Base-by-base conservation (phyloP, 768 basidiomycete genomes). In the Kwoniella mangroviensis region DNA sequence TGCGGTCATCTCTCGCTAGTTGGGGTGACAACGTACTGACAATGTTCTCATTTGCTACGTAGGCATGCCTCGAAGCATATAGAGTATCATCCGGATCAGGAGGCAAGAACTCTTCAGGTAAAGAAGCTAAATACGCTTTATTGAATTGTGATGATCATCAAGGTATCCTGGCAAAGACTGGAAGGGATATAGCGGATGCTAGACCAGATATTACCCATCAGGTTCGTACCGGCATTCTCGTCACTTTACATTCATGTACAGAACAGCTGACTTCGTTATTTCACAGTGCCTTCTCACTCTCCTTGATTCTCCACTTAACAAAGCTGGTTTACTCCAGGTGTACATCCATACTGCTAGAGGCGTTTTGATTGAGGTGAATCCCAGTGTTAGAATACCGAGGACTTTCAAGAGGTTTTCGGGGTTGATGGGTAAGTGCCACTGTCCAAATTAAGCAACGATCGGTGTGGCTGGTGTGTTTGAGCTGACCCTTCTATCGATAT, bases 121-220 rank as follows among this genome's bases (percentile, higher is more conserved):
- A 84, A 79, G 94, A 96, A 69, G 93, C 92, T 68, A 98, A 98
- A 84, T 98, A 98, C 84, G 94, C 94, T 10, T 85, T 99, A 68
- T 84, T 99, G 74, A 99, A 99, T 84, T 98, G 97, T 83, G 97
- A 98, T 82, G 97, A 98, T 75, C 97, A 98, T 84, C 97, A 99
- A 83, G 96, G 96, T 65, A 97, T 99, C 75, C 86, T 99, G 71
- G 96, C 97, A 4, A 98, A 97, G 84, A 97, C 94, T 0, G 94
- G 94, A 17, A 88, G 96, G 81, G 97, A 99, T 84, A 98, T 98
- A 71, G 97, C 97, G 17, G 95, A 98, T 84, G 97, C 97, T n/a
- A 86, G 97, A 73, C 97, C 97, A 2, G 97, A 98, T 84, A 98
- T 98, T 79, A 98, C 97, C 0, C 97, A 99, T 82, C 97, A 98